Base-by-base conservation (phyloP, 148 eudicot genomes). In the Hydrangea macrophylla region DNA sequence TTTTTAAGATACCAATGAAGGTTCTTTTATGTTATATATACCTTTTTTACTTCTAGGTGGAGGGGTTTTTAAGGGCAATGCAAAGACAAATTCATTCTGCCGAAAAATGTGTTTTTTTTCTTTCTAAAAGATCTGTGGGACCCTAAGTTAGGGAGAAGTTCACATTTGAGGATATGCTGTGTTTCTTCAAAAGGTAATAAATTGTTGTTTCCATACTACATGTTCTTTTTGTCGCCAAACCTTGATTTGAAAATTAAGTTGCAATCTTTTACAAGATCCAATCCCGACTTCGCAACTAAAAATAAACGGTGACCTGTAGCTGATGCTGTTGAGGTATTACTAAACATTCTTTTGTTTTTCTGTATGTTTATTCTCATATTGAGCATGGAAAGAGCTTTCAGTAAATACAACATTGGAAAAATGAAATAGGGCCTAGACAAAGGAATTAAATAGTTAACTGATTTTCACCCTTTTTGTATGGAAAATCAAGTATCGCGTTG, bases 141-240 rank as follows among this genome's bases (percentile, higher is more conserved):
- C 75, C 88, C 11, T 97, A 91, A 40, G 70, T 66, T 66, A 81
- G 92, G 62, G 92, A 91, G 55, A 95, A 91, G 67, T 89, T 89
- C 79, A 87, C 93, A 54, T 89, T 95, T 79, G 99, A 95, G 85
- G 99, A 95, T 65, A 95, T 95, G 99, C 83, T 95, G 58, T 91
- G 93, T 75, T 95, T n/a, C n/a, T 91, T 79, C 99, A 95, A 63
- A 95, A 80, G 96, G 99, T 95, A 81, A 75, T 51, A 8, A 18
- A 48, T 59, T 53, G 58, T 37, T 39, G 17, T 59, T 73, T 15
- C 24, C 58, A n/a, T 30, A 59, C 26, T 40, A 9, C 40, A 54
- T 56, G 22, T 62, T 64, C 24, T 55, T 39, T n/a, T 51, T 40
- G 53, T 45, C 70, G 27, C 39, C 55, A 53, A 69, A 66, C 35